A percentile compares a stretch with the other conserved stretches of the same genome.
These are phyloP conservation scores for Microthlaspi erraticum DNA, from an alignment of 345 rosid species.

Conservation along the genomic window DNA sequence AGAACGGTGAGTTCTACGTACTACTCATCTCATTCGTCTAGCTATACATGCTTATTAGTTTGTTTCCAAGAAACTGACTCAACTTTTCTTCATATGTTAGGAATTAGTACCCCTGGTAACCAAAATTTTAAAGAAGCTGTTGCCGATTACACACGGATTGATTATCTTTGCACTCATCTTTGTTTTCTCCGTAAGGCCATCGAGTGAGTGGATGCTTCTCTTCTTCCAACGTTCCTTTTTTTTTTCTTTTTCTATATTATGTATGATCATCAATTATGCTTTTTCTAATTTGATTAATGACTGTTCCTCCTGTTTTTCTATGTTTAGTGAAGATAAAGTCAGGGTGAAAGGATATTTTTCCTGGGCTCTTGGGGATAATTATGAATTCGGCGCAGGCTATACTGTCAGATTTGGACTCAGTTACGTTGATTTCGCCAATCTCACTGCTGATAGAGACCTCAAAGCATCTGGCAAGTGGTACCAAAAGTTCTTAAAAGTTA, in stretches of 20 bases:
- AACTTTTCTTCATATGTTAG: background rate
- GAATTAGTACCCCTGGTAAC: background rate
- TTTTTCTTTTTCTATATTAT: background rate
- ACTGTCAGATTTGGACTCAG: slow-evolving; percentile 37
- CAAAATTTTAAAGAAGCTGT: background rate
- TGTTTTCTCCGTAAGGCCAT: slow-evolving; percentile 32
- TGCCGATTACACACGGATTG: slow-evolving; percentile 12
- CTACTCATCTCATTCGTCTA: background rate
- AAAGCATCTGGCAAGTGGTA: slow-evolving; percentile 31
- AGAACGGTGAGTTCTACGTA: slow-evolving; percentile 31
- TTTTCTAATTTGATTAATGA: background rate
- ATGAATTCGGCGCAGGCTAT: slow-evolving; percentile 26
- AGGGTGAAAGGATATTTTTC: slow-evolving; percentile 37
- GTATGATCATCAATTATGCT: too few relatives aligned
- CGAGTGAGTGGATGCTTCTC: slow-evolving; percentile 8
- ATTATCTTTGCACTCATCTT: slow-evolving; percentile 35
- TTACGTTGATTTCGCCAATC: slow-evolving; percentile 14
- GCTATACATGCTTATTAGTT: too few relatives aligned
- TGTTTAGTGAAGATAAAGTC: slow-evolving; percentile 2
- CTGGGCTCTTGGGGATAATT: slow-evolving; percentile 39
- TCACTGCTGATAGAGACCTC: slow-evolving; percentile 33
- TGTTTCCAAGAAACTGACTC: background rate
- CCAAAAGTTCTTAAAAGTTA: background rate
- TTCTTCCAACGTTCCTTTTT: too few relatives aligned
- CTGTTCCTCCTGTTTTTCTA: background rate